phyloP scores from a whole-genome alignment of 2,329 filamentous ascomycete species.

The Colletotrichum chrysophilum region DNA sequence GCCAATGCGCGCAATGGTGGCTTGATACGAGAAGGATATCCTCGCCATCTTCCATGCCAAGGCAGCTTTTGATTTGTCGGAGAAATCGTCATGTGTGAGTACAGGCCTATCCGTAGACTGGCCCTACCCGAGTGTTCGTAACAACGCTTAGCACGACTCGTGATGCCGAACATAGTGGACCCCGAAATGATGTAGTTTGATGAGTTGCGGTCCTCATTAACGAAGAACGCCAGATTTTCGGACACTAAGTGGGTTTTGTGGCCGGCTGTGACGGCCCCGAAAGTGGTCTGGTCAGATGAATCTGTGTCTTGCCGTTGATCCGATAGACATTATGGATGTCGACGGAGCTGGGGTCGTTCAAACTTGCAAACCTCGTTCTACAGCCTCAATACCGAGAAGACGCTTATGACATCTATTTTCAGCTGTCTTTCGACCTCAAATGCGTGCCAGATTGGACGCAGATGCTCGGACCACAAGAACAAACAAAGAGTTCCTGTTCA shows the following conservation, averaged over 20 bases:
- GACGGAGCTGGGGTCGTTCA: neutral
- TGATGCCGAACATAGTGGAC: neutral
- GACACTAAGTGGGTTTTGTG: neutral
- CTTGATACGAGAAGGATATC: rapidly evolving
- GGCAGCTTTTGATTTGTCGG: rapidly evolving
- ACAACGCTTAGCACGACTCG: neutral
- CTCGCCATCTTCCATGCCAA: neutral
- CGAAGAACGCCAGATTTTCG: neutral
- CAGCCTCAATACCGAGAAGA: neutral
- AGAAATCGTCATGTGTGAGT: neutral
- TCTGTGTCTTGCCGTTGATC: neutral
- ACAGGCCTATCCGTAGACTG: neutral
- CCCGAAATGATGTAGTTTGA: neutral
- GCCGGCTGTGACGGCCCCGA: neutral
- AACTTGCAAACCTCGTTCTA: neutral
- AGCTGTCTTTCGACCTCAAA: neutral
- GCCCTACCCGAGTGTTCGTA: neutral
- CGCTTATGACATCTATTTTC: neutral
- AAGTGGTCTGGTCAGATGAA: neutral
- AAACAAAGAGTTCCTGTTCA: too few relatives aligned
- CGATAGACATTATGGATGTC: neutral
- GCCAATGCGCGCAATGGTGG: neutral
- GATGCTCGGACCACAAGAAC: neutral
- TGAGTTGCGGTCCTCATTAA: neutral
- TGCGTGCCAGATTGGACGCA: neutral